Base-by-base conservation (phyloP, 257 asterid genomes). In the Ilex asprella region DNA sequence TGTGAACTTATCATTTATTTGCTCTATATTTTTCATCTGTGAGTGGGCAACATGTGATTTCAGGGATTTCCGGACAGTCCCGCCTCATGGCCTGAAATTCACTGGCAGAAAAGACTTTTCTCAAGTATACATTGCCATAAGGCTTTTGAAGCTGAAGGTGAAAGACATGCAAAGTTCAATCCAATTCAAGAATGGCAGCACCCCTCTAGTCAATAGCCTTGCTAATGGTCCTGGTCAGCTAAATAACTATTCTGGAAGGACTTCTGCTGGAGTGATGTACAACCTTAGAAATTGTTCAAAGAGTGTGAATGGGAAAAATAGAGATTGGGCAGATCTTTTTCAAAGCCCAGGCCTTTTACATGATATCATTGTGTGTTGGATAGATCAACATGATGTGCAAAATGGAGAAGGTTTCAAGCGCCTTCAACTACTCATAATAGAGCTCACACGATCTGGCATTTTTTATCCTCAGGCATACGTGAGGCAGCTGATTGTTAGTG, bases 21-120 rank as follows among this genome's bases (percentile, higher is more conserved):
- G 91, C 73, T 87, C 97, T 62, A 71, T 90, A 29, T 90, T 90
- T 74, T 88, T 84, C 78, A 79, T 94, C 56, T 94, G 96, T 72
- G 99, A 90, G 75, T 94, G 99, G 99, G 97, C 97, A 60, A 84
- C 97, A 41, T 90, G 95, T 78, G 96, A 90, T 64, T 94, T 81
- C 63, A 79, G 97, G 75, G 91, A 94, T 75, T 86, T 86, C 68
- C 96, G 95, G 29, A 58, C 76, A 59, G 79, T 71, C 21, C 84
- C 89, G 60, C 89, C 89, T 55, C 75, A 69, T 71, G 91, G 87
- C 64, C 55, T 82, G 75, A 90, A 86, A 84, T 84, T 94, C 76
- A 81, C 95, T 61, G 99, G 97, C 55, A 72, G 80, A 69, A 94
- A 84, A 68, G 99, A 94, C 69, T 76, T 81, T 71, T 83, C 96